A percentile compares a stretch with the other conserved stretches of the same genome.
Evolutionary conservation across 2,329 filamentous ascomycete species (phyloP).

Genomic region (Xylaria sp.): DNA sequence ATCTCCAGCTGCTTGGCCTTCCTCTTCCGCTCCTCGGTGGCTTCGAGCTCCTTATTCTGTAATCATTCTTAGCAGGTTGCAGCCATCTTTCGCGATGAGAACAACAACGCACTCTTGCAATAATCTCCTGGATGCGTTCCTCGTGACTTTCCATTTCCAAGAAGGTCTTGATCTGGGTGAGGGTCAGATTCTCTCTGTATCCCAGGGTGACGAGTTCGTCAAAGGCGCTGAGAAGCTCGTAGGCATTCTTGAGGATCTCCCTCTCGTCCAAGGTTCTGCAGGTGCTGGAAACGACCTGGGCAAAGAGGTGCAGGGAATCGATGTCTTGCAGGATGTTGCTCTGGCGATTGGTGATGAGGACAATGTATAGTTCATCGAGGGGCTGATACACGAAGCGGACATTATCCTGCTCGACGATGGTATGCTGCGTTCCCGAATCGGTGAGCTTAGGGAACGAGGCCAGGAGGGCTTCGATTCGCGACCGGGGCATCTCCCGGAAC

Average conservation of each 20-base stretch:
- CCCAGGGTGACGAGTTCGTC: constrained; percentile 95
- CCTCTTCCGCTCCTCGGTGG: constrained; percentile 94
- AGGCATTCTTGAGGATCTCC: constrained; percentile 91
- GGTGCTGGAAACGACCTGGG: constrained; percentile 92
- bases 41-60: constrained; percentile 97
- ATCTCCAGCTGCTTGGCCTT: constrained; percentile 98
- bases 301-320: constrained; percentile 94
- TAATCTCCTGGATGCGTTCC: constrained; percentile 97
- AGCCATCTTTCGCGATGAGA: background rate
- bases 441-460: constrained; percentile 97
- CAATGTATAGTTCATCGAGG: constrained; percentile 98
- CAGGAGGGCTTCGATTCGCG: constrained; percentile 90
- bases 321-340: constrained; percentile 99
- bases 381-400: constrained; percentile 99
- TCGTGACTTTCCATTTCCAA: constrained; percentile 99
- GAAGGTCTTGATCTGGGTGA: constrained; percentile 98
- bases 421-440: constrained; percentile 93
- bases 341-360: constrained; percentile 98
- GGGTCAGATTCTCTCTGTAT: constrained; percentile 91
- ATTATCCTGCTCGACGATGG: constrained; percentile 97
- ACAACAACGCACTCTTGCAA: constrained; percentile 63
- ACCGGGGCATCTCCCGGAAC: constrained; percentile 96
- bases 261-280: constrained; percentile 95
- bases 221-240: constrained; percentile 92
- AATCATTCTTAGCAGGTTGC: constrained; percentile 13